A percentile compares a stretch with the other conserved stretches of the same genome.
Conservation (phyloP, 2,329 filamentous ascomycete species). For the Aspergillus alliaceus region DNA sequence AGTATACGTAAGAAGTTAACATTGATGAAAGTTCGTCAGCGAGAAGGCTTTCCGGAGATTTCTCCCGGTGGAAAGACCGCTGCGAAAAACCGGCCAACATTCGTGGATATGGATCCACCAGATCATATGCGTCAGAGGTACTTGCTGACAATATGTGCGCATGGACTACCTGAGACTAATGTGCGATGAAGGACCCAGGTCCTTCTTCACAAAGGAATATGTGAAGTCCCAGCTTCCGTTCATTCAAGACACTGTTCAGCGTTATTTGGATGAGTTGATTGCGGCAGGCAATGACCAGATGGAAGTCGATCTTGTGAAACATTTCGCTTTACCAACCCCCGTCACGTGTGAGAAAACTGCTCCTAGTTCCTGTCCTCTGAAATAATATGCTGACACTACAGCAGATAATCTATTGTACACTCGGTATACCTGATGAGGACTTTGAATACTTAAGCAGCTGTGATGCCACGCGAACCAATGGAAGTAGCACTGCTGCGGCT, state of each 20-base stretch:
- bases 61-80: slow-evolving; percentile 1
- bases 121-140: slow-evolving; percentile 2
- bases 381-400: background rate
- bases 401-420: background rate
- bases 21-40: background rate
- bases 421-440: background rate
- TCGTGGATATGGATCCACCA: slow-evolving; percentile 1
- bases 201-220: background rate
- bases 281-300: background rate
- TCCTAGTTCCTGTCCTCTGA: no score
- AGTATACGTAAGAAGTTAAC: background rate
- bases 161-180: background rate
- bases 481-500: slow-evolving; percentile 2
- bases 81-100: slow-evolving; percentile 1
- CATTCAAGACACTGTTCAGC: background rate
- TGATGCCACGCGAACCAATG: background rate
- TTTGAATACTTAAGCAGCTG: background rate
- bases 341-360: background rate
- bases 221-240: background rate
- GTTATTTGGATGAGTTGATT: background rate
- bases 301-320: background rate
- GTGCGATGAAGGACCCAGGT: background rate
- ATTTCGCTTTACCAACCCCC: background rate
- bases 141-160: accelerated
- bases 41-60: slow-evolving; percentile 2